Evolutionary conservation across 148 eudicot species (phyloP).

Genomic region (Beta vulgaris): DNA sequence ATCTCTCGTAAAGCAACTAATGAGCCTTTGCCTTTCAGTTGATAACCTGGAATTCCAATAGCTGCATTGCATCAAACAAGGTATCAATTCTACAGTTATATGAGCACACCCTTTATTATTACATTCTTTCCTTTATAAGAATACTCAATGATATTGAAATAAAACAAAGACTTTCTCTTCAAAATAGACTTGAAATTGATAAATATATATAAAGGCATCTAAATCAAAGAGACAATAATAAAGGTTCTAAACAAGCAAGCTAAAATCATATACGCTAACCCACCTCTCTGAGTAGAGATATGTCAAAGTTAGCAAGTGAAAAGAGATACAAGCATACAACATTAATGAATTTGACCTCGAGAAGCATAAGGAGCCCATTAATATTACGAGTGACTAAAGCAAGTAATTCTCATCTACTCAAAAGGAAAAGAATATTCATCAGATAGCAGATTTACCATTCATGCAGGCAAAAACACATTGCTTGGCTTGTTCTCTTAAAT

Average conservation of each 20-base stretch:
- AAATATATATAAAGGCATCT: neutral
- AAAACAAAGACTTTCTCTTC: neutral
- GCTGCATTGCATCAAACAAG: conserved; percentile 40
- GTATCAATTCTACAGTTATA: neutral
- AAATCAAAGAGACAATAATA: neutral
- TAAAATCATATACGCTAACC: neutral
- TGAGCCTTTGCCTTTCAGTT: conserved; percentile 91
- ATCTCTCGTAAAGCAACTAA: conserved; percentile 53
- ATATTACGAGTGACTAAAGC: neutral
- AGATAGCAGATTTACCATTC: neutral
- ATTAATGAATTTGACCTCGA: no score
- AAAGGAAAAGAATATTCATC: neutral
- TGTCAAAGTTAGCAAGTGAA: neutral
- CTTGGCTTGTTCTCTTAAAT: neutral
- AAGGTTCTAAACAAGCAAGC: neutral
- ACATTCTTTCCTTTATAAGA: neutral
- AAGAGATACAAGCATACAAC: no score
- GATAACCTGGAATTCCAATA: conserved; percentile 91
- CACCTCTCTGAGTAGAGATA: neutral
- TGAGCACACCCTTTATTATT: neutral
- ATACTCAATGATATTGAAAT: neutral
- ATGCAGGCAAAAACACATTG: neutral
- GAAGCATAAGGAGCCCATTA: no score
- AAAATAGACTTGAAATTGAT: neutral
- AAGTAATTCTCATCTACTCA: neutral